phyloP scores from a whole-genome alignment of 257 asterid genomes.

The Solanum chilense region DNA sequence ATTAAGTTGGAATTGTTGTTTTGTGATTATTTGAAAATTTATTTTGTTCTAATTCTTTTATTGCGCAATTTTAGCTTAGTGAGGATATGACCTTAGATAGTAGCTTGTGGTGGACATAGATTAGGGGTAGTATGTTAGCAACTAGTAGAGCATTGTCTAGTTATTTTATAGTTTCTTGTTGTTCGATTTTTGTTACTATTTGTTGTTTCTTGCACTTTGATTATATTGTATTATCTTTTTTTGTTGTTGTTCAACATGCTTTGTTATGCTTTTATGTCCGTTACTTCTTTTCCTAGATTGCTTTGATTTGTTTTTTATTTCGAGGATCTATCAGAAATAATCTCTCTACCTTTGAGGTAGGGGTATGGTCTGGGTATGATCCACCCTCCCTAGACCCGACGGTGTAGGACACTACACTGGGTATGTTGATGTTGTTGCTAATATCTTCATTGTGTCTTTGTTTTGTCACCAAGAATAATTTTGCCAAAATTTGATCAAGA shows the following conservation, averaged over 20 bases:
- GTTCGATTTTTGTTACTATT: not conserved
- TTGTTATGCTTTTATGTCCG: not conserved
- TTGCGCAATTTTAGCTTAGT: not conserved
- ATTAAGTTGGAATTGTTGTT: not conserved
- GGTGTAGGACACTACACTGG: not conserved
- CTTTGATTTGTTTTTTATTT: too few species aligned
- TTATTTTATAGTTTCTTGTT: not conserved
- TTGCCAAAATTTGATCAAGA: not conserved
- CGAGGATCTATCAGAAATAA: not conserved
- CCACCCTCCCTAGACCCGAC: not conserved
- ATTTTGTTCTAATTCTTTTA: not conserved
- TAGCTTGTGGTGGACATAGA: not conserved
- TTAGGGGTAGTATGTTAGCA: not conserved
- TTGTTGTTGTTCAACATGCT: not conserved
- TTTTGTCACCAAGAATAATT: not conserved
- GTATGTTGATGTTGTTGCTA: not conserved
- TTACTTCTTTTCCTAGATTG: too few species aligned
- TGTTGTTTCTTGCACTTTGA: not conserved
- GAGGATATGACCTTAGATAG: not conserved
- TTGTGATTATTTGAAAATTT: not conserved
- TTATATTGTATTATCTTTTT: not conserved
- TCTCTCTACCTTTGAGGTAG: not conserved
- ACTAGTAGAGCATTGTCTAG: not conserved
- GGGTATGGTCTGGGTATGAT: not conserved
- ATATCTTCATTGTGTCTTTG: not conserved